phyloP scores from a whole-genome alignment of 2,329 filamentous ascomycete species.

The Sporothrix protearum region DNA sequence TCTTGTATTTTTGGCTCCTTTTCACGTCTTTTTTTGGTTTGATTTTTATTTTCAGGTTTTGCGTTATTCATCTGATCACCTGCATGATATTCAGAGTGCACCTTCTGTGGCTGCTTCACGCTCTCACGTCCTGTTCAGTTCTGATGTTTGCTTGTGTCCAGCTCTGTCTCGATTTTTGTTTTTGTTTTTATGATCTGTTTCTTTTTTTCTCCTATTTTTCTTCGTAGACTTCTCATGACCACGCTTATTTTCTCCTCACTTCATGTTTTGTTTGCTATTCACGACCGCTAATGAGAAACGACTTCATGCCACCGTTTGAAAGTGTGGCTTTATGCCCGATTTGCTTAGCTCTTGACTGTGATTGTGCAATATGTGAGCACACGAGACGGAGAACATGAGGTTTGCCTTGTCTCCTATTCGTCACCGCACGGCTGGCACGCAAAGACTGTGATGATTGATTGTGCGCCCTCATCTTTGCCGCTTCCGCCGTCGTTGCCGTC shows the following conservation, averaged over 20 bases:
- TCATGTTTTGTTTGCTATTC: background rate
- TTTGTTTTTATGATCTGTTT: background rate
- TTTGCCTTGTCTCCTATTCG: background rate
- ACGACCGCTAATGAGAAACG: too few relatives aligned
- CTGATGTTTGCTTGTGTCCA: background rate
- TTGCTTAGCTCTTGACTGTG: too few relatives aligned
- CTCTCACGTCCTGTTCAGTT: background rate
- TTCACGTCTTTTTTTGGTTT: background rate
- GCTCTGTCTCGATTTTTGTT: background rate
- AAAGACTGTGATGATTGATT: background rate
- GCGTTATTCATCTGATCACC: too few relatives aligned
- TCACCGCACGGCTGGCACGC: background rate
- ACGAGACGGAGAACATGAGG: background rate
- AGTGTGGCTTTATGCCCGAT: too few relatives aligned
- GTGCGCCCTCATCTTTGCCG: background rate
- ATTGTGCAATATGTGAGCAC: background rate
- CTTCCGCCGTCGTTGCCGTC: background rate
- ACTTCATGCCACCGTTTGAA: too few relatives aligned
- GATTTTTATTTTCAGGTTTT: too few relatives aligned
- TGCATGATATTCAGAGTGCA: background rate
- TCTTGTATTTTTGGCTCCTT: background rate
- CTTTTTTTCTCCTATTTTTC: background rate
- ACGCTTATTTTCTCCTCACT: background rate
- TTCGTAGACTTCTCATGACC: background rate
- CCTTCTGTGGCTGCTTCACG: background rate